Conservation (phyloP, 148 eudicot genomes). For the Chenopodium album region DNA sequence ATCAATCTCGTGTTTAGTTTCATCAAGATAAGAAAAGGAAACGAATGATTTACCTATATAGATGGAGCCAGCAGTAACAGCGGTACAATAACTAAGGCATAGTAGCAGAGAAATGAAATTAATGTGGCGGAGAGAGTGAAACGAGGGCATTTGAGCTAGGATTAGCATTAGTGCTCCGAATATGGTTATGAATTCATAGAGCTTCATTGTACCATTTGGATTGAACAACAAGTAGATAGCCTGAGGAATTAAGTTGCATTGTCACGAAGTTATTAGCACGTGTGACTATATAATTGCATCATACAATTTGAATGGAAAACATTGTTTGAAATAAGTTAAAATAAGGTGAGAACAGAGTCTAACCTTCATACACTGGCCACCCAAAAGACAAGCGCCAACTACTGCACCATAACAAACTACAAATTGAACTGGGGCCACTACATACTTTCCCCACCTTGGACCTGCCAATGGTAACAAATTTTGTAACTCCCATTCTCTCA, state of each 20-base stretch:
- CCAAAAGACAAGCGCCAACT: slow-evolving; percentile 63
- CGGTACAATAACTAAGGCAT: slow-evolving; percentile 62
- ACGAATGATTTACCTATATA: slow-evolving; percentile 43
- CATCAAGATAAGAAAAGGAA: no score
- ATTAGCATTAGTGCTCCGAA: slow-evolving; percentile 71
- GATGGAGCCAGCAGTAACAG: slow-evolving; percentile 70
- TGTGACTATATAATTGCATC: not conserved
- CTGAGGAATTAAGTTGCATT: slow-evolving; percentile 25
- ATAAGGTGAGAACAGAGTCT: not conserved
- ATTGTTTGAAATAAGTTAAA: no score
- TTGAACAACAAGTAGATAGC: slow-evolving; percentile 50
- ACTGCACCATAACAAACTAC: slow-evolving; percentile 72
- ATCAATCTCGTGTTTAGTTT: no score
- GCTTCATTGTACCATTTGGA: slow-evolving; percentile 65
- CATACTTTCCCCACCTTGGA: slow-evolving; percentile 69
- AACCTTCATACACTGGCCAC: slow-evolving; percentile 91
- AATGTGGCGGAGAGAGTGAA: slow-evolving; percentile 89
- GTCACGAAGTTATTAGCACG: not conserved
- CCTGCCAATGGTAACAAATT: slow-evolving; percentile 36
- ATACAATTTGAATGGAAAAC: no score
- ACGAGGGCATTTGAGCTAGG: slow-evolving; percentile 78
- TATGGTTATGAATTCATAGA: slow-evolving; percentile 57
- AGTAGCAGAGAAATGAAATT: slow-evolving; percentile 67
- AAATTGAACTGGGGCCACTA: slow-evolving; percentile 79
- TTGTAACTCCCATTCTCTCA: no score